phyloP scores from a whole-genome alignment of 257 asterid species.

The Solanum chaucha region DNA sequence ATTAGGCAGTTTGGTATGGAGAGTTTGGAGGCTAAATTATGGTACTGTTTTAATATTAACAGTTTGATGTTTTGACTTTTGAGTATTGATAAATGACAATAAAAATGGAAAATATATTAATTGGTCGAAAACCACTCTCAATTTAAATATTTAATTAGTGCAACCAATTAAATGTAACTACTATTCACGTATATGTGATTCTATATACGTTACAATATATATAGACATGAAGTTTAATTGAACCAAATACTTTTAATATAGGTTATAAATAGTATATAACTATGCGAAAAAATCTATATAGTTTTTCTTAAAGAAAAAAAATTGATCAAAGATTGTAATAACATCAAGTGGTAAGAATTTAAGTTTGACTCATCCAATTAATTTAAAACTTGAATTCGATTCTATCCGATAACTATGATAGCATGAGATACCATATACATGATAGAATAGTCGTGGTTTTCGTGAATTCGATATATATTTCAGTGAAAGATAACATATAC shows the following conservation, averaged over 20 bases:
- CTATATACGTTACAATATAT: neutral
- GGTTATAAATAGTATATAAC: neutral
- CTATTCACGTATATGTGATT: neutral
- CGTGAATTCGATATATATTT: neutral
- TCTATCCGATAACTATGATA: neutral
- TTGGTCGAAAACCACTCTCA: neutral
- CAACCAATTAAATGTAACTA: neutral
- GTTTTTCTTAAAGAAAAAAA: neutral
- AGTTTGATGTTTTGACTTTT: neutral
- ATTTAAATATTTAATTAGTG: neutral
- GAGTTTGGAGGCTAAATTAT: neutral
- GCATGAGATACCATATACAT: neutral
- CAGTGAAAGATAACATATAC: neutral
- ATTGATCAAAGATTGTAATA: neutral
- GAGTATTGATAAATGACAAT: neutral
- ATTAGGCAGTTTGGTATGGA: neutral
- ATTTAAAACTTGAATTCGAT: neutral
- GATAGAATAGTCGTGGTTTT: neutral
- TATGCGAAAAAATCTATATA: neutral
- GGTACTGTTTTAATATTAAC: neutral
- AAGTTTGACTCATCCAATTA: neutral
- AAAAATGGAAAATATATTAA: neutral
- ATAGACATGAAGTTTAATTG: neutral
- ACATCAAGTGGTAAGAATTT: neutral
- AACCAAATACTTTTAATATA: neutral